Base-by-base conservation (phyloP, 2,329 filamentous ascomycete species). In the Ophiostoma pallidulum region DNA sequence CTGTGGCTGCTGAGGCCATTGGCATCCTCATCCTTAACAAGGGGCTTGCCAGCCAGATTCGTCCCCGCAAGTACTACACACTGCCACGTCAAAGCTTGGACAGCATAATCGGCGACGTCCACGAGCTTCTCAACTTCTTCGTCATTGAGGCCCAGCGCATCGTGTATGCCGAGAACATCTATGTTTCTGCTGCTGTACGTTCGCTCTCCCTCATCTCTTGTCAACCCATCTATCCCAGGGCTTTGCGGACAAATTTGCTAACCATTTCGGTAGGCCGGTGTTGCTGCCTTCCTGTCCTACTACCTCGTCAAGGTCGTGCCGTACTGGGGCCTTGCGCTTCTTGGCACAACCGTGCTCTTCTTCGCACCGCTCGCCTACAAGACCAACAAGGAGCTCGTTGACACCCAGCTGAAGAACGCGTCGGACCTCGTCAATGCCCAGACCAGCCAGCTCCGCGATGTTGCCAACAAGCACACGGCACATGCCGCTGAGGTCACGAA, bases 41-140 rank as follows among this genome's bases (percentile, higher is more conserved):
- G 50, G 80, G 81, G 48, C 66, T 85, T 40, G 70, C 78, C 50
- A 78, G 78, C 44, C 80, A 84, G 64, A 62, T 85, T 58, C 77
- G 81, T 56, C 81, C 81, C 46, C 76, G 73, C 62, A 74, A 75
- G 62, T 85, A 85, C 67, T 82, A 80, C 64, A 82, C 78, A 5
- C 64, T 85, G 36, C 74, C 80, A 9, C 73, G 75, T 54, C 75
- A 81, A 56, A 78, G 77, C 7, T 64, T 84, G 33, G 77, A 84
- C 57, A 62, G 66, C 49, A 56, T 80, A 54, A 74, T 82, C 56
- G 77, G 77, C 48, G 81, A 84, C 54, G 67, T 80, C 35, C 76
- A 83, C 59, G 80, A 84, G 65, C 72, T 85, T 51, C 64, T 81
- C 66, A 85, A 85, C 72, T 85, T 85, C 64, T 80, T 84, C 57